A percentile compares a stretch with the other conserved stretches of the same genome.
Evolutionary conservation across 1,139 yeast species (phyloP).

Genomic region (Candida labiduridarum): DNA sequence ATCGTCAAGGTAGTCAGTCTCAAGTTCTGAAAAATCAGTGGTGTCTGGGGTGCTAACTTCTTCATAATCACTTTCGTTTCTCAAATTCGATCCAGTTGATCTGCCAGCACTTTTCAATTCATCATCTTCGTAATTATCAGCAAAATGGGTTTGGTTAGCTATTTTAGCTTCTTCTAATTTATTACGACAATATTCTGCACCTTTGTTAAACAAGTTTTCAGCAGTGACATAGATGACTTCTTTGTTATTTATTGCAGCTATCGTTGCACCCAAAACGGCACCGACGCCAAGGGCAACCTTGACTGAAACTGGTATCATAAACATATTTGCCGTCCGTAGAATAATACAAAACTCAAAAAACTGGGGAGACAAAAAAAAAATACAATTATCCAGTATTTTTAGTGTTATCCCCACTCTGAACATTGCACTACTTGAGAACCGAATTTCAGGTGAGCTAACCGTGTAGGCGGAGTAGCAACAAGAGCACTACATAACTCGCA

Average conservation of each 20-base stretch:
- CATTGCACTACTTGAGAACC: not conserved
- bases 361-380: not conserved
- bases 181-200: constrained; percentile 38
- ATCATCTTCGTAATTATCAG: constrained; percentile 30
- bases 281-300: constrained; percentile 44
- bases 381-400: not conserved
- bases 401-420: not conserved
- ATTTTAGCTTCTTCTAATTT: constrained; percentile 24
- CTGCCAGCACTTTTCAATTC: constrained; percentile 16
- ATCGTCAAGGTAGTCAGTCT: constrained; percentile 10
- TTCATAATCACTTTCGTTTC: constrained; percentile 18
- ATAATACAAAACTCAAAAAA: not conserved
- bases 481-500: no score
- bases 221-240: constrained; percentile 37
- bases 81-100: constrained; percentile 14
- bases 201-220: constrained; percentile 34
- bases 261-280: constrained; percentile 41
- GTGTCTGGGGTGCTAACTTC: constrained; percentile 30
- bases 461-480: no score
- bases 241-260: constrained; percentile 37
- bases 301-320: constrained; percentile 38
- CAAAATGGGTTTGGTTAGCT: constrained; percentile 25
- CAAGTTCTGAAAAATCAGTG: constrained; percentile 13
- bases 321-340: not conserved
- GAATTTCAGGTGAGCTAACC: not conserved